These are phyloP conservation scores for Aspergillus ustus DNA, from an alignment of 2,329 filamentous ascomycete species.

Conservation along the genomic window DNA sequence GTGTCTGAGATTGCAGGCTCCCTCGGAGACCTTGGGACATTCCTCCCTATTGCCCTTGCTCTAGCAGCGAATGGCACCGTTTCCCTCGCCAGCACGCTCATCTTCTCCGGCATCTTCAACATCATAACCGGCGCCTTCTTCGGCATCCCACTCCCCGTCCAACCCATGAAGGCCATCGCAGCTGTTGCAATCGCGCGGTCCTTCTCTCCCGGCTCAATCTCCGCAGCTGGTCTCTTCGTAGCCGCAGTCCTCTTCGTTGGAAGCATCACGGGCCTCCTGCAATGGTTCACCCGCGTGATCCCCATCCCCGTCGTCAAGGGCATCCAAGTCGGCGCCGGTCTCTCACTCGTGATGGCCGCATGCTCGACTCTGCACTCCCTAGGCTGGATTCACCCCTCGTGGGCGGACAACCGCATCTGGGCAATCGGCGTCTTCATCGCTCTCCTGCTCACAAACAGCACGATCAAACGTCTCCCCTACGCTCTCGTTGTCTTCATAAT, in stretches of 20 bases:
- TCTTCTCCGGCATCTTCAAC: conserved; percentile 89
- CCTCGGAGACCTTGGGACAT: conserved; percentile 84
- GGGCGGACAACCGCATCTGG: conserved; percentile 80
- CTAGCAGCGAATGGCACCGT: conserved; percentile 79
- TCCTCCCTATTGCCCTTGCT: conserved; percentile 86
- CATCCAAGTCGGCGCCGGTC: conserved; percentile 89
- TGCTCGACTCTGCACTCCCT: conserved; percentile 71
- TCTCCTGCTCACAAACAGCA: conserved; percentile 68
- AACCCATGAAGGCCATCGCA: conserved; percentile 89
- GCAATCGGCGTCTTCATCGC: conserved; percentile 72
- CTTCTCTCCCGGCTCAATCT: conserved; percentile 70
- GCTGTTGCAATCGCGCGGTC: conserved; percentile 78
- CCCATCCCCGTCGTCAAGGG: conserved; percentile 90
- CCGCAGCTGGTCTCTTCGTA: conserved; percentile 84
- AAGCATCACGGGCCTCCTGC: conserved; percentile 77
- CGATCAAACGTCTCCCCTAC: conserved; percentile 71
- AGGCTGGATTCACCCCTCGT: conserved; percentile 67
- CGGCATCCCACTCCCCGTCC: conserved; percentile 87
- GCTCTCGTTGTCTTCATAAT: conserved; percentile 73
- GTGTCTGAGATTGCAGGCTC: conserved; percentile 84
- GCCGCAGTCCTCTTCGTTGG: conserved; percentile 74
- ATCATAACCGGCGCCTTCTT: conserved; percentile 80
- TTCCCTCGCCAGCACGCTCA: conserved; percentile 78
- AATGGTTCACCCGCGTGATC: conserved; percentile 72
- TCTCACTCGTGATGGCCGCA: conserved; percentile 80